These are phyloP conservation scores for Lactifluus subvellereus DNA, from an alignment of 768 basidiomycete genomes.

Conservation along the genomic window DNA sequence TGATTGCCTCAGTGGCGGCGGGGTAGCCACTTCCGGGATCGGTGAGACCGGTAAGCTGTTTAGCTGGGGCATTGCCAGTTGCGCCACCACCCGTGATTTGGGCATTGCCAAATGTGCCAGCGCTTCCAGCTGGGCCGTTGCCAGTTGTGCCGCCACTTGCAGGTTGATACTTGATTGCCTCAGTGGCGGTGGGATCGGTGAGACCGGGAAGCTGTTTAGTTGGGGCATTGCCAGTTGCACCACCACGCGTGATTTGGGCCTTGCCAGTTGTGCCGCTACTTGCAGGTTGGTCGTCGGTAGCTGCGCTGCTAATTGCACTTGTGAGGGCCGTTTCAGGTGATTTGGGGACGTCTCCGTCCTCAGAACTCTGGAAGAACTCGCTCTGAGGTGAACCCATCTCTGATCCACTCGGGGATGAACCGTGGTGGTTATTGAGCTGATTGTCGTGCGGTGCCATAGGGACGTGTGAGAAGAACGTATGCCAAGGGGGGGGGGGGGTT, in stretches of 20 bases:
- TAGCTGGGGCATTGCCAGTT: neutral
- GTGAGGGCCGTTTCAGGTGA: too few species aligned
- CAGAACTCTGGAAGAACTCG: too few species aligned
- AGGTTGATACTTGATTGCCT: too few species aligned
- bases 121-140: too few species aligned
- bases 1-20: constrained; percentile 22
- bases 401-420: too few species aligned
- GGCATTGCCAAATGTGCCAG: neutral
- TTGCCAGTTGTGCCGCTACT: neutral
- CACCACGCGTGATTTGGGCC: too few species aligned
- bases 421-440: neutral
- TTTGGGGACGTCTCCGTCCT: too few species aligned
- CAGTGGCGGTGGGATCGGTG: neutral
- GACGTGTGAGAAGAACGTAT: neutral
- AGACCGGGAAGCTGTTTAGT: neutral
- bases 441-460: neutral
- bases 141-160: too few species aligned
- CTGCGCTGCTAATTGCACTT: neutral
- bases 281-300: too few species aligned
- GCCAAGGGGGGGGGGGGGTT: neutral
- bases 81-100: too few species aligned
- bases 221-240: neutral
- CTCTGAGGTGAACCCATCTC: too few species aligned
- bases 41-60: neutral
- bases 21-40: neutral